These are phyloP conservation scores for Mycena citricolor DNA, from an alignment of 1,284 basidiomycete genomes.

Conservation along the genomic window DNA sequence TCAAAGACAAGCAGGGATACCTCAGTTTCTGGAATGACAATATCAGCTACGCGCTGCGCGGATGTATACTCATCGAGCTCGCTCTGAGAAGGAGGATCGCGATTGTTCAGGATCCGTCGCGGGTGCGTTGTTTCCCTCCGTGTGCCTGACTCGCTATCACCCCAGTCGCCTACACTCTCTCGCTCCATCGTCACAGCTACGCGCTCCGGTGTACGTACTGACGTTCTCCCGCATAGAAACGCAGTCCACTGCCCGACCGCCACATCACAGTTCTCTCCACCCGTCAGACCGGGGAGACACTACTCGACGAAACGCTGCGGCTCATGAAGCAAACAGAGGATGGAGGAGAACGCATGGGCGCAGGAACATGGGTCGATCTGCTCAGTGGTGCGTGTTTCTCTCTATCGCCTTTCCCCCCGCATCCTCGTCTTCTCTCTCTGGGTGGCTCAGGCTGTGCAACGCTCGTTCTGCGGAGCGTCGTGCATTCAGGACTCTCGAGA, in stretches of 20 bases:
- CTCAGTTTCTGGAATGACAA: constrained; percentile 98
- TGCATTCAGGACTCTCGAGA: neutral
- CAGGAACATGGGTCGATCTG: constrained; percentile 92
- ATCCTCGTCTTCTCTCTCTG: constrained; percentile 1
- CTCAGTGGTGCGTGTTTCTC: constrained; percentile 71
- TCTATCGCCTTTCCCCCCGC: constrained; percentile 10
- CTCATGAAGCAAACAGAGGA: constrained; percentile 80
- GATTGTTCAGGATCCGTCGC: constrained; percentile 73
- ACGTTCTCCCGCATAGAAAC: constrained; percentile 53
- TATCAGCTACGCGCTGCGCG: constrained; percentile 92
- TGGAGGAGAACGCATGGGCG: constrained; percentile 75
- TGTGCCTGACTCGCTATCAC: too few species aligned
- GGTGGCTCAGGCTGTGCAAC: neutral
- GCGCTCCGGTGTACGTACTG: neutral
- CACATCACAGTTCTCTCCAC: constrained; percentile 85
- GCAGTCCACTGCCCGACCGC: constrained; percentile 78
- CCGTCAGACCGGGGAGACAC: constrained; percentile 92
- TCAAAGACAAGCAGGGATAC: constrained; percentile 92
- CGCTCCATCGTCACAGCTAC: neutral
- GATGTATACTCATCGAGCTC: constrained; percentile 93
- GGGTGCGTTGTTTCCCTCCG: constrained; percentile 11
- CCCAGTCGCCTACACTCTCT: too few species aligned
- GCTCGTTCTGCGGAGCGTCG: neutral
- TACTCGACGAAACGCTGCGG: constrained; percentile 92
- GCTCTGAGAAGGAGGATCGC: constrained; percentile 89